A percentile compares a stretch with the other conserved stretches of the same genome.
Evolutionary conservation across 2,329 filamentous ascomycete species (phyloP).

Genomic region (Aspergillus flavus): DNA sequence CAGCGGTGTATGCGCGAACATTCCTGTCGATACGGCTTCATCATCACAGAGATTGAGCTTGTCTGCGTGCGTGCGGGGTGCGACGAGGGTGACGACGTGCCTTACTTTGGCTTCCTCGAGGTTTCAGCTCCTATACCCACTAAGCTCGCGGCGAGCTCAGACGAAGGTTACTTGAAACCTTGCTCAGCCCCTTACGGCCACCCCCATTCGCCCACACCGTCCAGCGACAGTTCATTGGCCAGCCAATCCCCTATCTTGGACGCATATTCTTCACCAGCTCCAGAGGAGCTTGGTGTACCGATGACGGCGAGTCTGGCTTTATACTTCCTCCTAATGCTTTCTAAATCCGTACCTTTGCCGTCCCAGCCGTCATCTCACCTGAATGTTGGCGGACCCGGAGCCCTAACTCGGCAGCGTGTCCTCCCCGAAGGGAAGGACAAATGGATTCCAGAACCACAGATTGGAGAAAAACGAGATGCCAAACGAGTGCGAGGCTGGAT

Average conservation of each 20-base stretch:
- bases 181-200: slow-evolving; percentile 19
- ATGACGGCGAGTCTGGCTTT: slow-evolving; percentile 63
- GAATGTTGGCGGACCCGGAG: slow-evolving; percentile 62
- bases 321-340: slow-evolving; percentile 68
- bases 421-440: slow-evolving; percentile 57
- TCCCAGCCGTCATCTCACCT: slow-evolving; percentile 60
- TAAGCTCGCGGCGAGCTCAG: slow-evolving; percentile 41
- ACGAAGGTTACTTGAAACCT: not conserved
- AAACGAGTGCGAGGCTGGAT: slow-evolving; percentile 65
- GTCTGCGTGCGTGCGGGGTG: slow-evolving; percentile 82
- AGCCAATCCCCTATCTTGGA: slow-evolving; percentile 20
- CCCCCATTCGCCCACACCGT: slow-evolving; percentile 33
- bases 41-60: slow-evolving; percentile 93
- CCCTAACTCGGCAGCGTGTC: slow-evolving; percentile 58
- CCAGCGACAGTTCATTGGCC: slow-evolving; percentile 31
- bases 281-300: slow-evolving; percentile 30
- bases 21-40: slow-evolving; percentile 90
- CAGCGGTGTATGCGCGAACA: slow-evolving; percentile 94
- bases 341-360: slow-evolving; percentile 61
- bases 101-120: slow-evolving; percentile 88
- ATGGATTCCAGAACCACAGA: slow-evolving; percentile 64
- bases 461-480: slow-evolving; percentile 62
- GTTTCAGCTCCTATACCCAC: slow-evolving; percentile 62
- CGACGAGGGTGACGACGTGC: slow-evolving; percentile 61
- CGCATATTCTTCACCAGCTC: slow-evolving; percentile 2